A percentile compares a stretch with the other conserved stretches of the same genome.
phyloP scores from a whole-genome alignment of 768 basidiomycete species.

The Boletus patriciae region DNA sequence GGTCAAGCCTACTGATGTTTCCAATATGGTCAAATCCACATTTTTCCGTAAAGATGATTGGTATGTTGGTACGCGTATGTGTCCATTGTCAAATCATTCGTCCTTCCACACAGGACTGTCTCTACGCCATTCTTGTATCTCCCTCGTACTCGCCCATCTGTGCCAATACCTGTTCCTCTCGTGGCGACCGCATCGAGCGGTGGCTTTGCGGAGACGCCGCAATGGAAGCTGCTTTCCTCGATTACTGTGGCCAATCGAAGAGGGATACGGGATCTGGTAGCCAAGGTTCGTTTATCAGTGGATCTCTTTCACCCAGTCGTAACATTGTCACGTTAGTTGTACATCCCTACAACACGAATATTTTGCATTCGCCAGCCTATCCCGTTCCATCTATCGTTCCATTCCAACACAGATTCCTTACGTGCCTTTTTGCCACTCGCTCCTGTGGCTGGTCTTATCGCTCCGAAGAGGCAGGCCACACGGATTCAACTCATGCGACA shows the following conservation, averaged over 20 bases:
- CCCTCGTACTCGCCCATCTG: constrained; percentile 63
- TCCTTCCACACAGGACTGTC: constrained; percentile 41
- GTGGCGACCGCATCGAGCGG: constrained; percentile 19
- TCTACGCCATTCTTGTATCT: constrained; percentile 63
- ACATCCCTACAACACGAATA: constrained; percentile 58
- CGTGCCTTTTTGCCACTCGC: constrained; percentile 59
- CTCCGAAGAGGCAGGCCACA: constrained; percentile 40
- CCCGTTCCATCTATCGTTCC: constrained; percentile 65
- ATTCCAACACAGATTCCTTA: constrained; percentile 55
- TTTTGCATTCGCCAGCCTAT: constrained; percentile 60
- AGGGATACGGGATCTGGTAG: constrained; percentile 40
- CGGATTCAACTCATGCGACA: constrained; percentile 66
- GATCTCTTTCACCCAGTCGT: not conserved
- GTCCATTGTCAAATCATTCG: not conserved
- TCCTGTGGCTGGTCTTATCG: constrained; percentile 41
- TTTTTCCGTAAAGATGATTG: constrained; percentile 53
- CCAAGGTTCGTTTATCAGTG: constrained; percentile 25
- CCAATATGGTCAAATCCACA: constrained; percentile 50
- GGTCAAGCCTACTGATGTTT: constrained; percentile 45
- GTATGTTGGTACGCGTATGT: constrained; percentile 38
- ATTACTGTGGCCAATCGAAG: constrained; percentile 40
- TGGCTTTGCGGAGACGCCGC: constrained; percentile 45
- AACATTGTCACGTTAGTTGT: constrained; percentile 33
- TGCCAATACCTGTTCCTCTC: constrained; percentile 50
- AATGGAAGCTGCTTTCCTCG: constrained; percentile 53